These are phyloP conservation scores for Colletotrichum echinochloae DNA, from an alignment of 2,329 filamentous ascomycete genomes.

Conservation along the genomic window DNA sequence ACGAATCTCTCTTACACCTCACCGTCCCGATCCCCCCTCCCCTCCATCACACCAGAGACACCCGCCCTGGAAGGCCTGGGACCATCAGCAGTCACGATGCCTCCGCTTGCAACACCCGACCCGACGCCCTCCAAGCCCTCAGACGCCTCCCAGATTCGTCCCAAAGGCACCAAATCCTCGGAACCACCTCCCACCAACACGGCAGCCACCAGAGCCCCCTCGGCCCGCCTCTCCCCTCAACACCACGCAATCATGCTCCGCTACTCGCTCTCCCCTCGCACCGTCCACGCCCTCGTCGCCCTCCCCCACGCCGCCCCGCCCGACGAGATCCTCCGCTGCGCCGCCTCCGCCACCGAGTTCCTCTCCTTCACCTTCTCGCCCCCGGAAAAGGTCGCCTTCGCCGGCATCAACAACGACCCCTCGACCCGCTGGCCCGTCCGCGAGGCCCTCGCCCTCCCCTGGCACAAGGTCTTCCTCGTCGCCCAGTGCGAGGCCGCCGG, in stretches of 20 bases:
- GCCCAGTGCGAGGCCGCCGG: conserved; percentile 76
- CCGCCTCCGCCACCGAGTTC: conserved; percentile 54
- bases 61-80: not conserved
- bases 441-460: conserved; percentile 64
- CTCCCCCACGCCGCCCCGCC: conserved; percentile 35
- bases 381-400: conserved; percentile 52
- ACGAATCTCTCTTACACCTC: not conserved
- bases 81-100: not conserved
- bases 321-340: conserved; percentile 52
- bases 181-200: not conserved
- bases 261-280: conserved; percentile 34
- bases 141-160: not conserved
- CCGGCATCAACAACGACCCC: conserved; percentile 53
- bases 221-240: conserved; percentile 13
- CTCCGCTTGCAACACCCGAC: not conserved
- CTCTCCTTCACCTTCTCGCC: conserved; percentile 52
- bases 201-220: not conserved
- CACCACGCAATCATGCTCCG: conserved; percentile 38
- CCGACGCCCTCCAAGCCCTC: not conserved
- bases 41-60: not conserved
- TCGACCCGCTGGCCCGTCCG: conserved; percentile 53
- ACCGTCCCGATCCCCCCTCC: not conserved
- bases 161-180: not conserved
- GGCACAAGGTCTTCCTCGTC: conserved; percentile 82
- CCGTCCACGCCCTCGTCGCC: conserved; percentile 31